Percentiles rank a stretch among this genome's conserved stretches.
These are phyloP conservation scores for Moniliella sp. DNA, from an alignment of 1,284 basidiomycete genomes.

Conservation along the genomic window DNA sequence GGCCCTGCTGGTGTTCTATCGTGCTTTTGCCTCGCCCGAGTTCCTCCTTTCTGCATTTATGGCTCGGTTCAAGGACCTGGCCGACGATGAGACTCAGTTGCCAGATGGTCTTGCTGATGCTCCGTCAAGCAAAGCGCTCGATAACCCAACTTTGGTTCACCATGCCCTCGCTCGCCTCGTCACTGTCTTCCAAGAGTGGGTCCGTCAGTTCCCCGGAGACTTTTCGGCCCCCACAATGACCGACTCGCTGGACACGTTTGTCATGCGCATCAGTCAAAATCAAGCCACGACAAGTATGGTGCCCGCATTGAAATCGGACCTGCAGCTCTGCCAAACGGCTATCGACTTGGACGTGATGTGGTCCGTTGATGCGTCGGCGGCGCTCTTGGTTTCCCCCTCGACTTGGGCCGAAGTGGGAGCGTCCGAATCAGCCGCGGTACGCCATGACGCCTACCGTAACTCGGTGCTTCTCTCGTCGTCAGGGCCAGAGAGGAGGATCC, in stretches of 20 bases:
- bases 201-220: slow-evolving; percentile 23
- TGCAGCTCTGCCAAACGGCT: slow-evolving; percentile 9
- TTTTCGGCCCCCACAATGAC: slow-evolving; percentile 15
- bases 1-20: slow-evolving; percentile 27
- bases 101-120: slow-evolving; percentile 9
- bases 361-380: slow-evolving; percentile 10
- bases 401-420: no score
- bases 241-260: slow-evolving; percentile 8
- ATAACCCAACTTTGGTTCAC: background rate
- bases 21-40: slow-evolving; percentile 18
- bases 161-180: slow-evolving; percentile 4
- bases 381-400: slow-evolving; percentile 2
- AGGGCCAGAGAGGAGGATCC: no score
- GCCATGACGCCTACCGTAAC: no score
- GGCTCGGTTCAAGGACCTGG: slow-evolving; percentile 15
- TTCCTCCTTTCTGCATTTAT: slow-evolving; percentile 16
- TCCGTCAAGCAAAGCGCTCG: background rate
- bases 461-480: no score
- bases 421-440: no score
- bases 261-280: slow-evolving; percentile 9
- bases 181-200: slow-evolving; percentile 21
- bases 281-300: slow-evolving; percentile 13
- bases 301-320: slow-evolving; percentile 5
- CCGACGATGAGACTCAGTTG: slow-evolving; percentile 18
- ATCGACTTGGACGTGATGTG: slow-evolving; percentile 23